Base-by-base conservation (phyloP, 2,329 filamentous ascomycete species). In the Dactylellina haptotyla region DNA sequence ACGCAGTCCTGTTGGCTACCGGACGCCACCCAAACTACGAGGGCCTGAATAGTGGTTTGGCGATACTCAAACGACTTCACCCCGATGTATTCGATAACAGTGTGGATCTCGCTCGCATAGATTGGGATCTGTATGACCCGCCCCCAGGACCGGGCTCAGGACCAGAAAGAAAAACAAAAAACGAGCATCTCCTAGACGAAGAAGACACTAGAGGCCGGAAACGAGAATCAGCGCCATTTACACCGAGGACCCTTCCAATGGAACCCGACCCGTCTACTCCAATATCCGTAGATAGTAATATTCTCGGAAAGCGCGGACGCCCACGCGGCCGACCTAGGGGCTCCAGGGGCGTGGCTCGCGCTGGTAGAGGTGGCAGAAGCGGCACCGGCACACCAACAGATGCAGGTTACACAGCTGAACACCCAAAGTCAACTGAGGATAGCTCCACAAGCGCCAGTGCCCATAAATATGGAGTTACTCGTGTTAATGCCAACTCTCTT, bases 1-100 rank as follows among this genome's bases (percentile, higher is more conserved):
- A 87, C 56, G 87, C 89, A 78, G 83, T 90, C 4, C 80, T 90
- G 9, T 84, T 89, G 54, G 85, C 87, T 14, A 83, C 86, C 10
- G 87, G 87, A 14, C 84, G 85, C 66, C 87, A 90, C 78, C 87
- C 88, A 0, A 84, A 84, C 8, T 85, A 88, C 79, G 80, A 83
- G 25, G 80, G 82, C 1, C 79, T 90, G 34, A 90, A 90, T 76
- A 82, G 83, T 28, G 87, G 90, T 80, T 80, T 90, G 70, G 82
- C 69, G 3, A 56, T 67, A n/a, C 66, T 78, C 14, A 67, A 64
- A 30, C 34, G 37, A 63, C 20, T 75, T 37, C 45, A 63, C 58
- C 48, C 75, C 12, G 26, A 66, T 25, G 39, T 63, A 8, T 62
- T 76, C 12, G 58, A 61, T n/a, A 72, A 69, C 32, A 58, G 30